Base-by-base conservation (phyloP, 2,329 filamentous ascomycete genomes). In the Fonsecaea nubica region DNA sequence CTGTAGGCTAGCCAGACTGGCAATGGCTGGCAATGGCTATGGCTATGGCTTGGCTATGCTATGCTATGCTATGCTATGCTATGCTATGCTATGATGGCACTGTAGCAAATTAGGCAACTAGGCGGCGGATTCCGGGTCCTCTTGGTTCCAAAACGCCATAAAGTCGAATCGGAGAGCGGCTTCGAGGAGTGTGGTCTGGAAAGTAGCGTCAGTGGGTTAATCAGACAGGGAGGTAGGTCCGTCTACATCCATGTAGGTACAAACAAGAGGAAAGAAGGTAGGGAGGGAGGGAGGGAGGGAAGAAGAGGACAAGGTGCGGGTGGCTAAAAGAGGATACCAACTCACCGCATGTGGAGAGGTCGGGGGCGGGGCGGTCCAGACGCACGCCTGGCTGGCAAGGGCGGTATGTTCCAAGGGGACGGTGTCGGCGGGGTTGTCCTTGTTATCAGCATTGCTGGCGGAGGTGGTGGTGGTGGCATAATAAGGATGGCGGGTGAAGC, bases 121-220 rank as follows among this genome's bases (percentile, higher is more conserved):
- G 25, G 25, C 25, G 21, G 62, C n/a, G 30, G 38, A 62, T 36
- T 54, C 56, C 32, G 56, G 59, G 36, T 52, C 57, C 30, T 65
- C 60, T 7, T 53, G 30, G 25, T 65, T 50, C 66, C 66, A 68
- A 40, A 66, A 66, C 9, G 42, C n/a, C 56, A 65, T 58, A 33
- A 67, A 67, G 48, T 69, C 59, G 40, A 69, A 66, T 33, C 50
- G 55, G 36, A 62, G 53, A 10, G 62, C 60, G 2, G 56, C 33
- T 18, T 32, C 32, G 15, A 68, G 45, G 15, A 65, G 58, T 21
- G 55, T 45, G 35, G 25, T 35, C 58, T 61, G 38, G 8, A 25
- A 50, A 21, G 10, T 25, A 18, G 18, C 7, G 32, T 53, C 45
- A 53, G 32, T 52, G 25, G 38, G 58, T 18, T 38, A 13, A 3